Percentiles rank a stretch among this genome's conserved stretches.
These are phyloP conservation scores for Takakia lepidozioides DNA, from an alignment of 225 moss, liverwort and hornwort species.

Conservation along the genomic window DNA sequence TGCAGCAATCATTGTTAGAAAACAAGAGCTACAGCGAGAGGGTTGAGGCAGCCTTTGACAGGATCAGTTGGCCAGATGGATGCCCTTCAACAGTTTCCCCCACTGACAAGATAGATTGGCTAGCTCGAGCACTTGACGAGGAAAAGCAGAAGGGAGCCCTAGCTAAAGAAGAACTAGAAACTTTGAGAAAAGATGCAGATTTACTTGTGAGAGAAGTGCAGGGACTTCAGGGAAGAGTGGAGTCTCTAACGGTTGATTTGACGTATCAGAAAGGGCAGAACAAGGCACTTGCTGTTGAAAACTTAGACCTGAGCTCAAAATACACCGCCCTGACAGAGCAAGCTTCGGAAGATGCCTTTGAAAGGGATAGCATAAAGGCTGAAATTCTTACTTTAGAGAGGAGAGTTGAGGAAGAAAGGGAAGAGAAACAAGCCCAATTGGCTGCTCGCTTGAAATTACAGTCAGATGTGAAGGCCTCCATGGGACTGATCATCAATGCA, in stretches of 20 bases:
- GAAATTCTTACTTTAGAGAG: constrained; percentile 19
- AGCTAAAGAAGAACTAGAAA: constrained; percentile 22
- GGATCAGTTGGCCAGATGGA: constrained; percentile 11
- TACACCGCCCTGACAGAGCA: constrained; percentile 8
- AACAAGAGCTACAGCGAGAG: too few relatives aligned
- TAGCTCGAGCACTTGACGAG: constrained; percentile 30
- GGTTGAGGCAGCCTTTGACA: constrained; percentile 12
- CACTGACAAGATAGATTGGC: constrained; percentile 23
- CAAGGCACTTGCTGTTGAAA: constrained; percentile 16
- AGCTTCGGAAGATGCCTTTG: constrained; percentile 7
- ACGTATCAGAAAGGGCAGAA: constrained; percentile 25
- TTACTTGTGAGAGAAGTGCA: constrained; percentile 21
- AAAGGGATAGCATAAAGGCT: constrained; percentile 22
- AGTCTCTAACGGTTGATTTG: constrained; percentile 24
- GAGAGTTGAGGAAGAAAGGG: too few relatives aligned
- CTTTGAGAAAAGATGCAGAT: constrained; percentile 12
- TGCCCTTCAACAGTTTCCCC: constrained; percentile 13
- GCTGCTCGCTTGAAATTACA: too few relatives aligned
- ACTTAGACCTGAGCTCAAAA: constrained; percentile 13
- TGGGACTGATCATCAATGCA: too few relatives aligned
- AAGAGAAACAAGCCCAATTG: too few relatives aligned
- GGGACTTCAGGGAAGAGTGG: constrained; percentile 14
- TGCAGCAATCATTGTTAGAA: constrained; percentile 14
- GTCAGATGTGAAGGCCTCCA: too few relatives aligned
- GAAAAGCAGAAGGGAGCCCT: constrained; percentile 20